Evolutionary conservation across 176 grass and related monocot genomes (phyloP).

Genomic region (Carex parvula): DNA sequence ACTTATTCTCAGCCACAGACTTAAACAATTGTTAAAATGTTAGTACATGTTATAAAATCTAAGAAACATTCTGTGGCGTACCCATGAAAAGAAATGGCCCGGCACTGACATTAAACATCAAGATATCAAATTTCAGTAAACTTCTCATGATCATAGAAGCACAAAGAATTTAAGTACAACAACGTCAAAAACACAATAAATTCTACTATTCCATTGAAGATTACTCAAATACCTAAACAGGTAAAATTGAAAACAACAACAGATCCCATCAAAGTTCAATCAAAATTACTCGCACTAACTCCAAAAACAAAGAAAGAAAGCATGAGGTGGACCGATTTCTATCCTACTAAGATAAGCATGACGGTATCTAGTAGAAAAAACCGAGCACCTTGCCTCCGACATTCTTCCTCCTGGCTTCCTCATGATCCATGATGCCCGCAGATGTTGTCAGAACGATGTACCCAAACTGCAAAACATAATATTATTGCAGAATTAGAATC

Average conservation of each 20-base stretch:
- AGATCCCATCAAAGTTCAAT: not conserved
- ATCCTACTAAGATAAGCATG: not conserved
- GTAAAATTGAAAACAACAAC: not conserved
- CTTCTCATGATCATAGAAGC: not conserved
- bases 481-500: not conserved
- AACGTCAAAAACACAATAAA: not conserved
- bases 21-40: not conserved
- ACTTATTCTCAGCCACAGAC: not conserved
- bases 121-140: not conserved
- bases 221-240: not conserved
- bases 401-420: constrained; percentile 69
- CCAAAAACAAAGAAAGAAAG: not conserved
- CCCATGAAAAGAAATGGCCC: not conserved
- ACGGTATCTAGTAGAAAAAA: constrained; percentile 46
- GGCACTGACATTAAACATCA: not conserved
- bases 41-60: not conserved
- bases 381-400: constrained; percentile 66
- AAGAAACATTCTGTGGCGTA: not conserved
- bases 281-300: not conserved
- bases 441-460: constrained; percentile 73
- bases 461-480: constrained; percentile 41
- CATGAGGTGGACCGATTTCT: not conserved
- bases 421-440: constrained; percentile 74
- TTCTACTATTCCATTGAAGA: not conserved
- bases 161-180: not conserved